Evolutionary conservation across 23 red algal species (phyloP).

Genomic region (Pyropia haitanensis): DNA sequence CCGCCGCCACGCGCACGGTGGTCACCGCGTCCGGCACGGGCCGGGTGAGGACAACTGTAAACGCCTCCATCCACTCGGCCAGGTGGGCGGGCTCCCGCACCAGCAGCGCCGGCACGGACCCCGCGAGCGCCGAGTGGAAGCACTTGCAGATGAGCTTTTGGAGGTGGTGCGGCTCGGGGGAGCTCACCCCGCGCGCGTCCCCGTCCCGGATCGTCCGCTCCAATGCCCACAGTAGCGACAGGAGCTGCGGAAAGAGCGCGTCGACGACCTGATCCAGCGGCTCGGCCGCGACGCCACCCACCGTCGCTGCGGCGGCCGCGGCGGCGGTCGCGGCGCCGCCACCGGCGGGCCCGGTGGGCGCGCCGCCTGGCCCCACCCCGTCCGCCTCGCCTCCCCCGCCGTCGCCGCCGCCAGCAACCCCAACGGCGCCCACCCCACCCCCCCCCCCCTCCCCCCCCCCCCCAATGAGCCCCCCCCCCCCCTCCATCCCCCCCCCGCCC

Average conservation of each 20-base stretch:
- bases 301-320: no score
- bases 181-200: not conserved
- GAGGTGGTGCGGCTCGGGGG: constrained; percentile 7
- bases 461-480: not conserved
- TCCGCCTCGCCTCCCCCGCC: no score
- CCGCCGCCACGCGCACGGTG: no score
- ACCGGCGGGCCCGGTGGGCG: no score
- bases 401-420: no score
- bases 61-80: constrained; percentile 33
- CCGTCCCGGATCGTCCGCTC: constrained; percentile 13
- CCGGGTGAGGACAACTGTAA: constrained; percentile 12
- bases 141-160: constrained; percentile 48
- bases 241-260: constrained; percentile 14
- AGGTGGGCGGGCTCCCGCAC: constrained; percentile 4
- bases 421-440: no score
- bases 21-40: not conserved
- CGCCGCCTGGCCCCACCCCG: no score
- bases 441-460: no score
- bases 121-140: constrained; percentile 20
- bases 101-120: constrained; percentile 17
- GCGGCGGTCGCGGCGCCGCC: no score
- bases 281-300: not conserved
- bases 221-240: constrained; percentile 10
- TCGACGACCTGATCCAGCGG: constrained; percentile 23
- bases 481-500: no score